These are phyloP conservation scores for Elsinoe australis DNA, from an alignment of 2,329 filamentous ascomycete genomes.

Conservation along the genomic window DNA sequence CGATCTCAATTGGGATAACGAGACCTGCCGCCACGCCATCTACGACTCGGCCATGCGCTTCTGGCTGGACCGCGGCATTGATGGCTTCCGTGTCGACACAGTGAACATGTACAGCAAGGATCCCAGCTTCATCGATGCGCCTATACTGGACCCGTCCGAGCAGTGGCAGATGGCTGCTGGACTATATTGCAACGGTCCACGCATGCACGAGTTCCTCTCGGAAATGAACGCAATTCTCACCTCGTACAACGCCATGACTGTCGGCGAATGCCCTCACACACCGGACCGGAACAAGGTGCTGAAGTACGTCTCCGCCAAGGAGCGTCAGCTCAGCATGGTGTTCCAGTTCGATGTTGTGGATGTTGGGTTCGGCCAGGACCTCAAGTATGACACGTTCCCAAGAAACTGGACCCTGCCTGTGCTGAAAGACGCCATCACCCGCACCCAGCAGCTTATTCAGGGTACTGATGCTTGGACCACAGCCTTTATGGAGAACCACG, in stretches of 20 bases:
- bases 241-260: conserved; percentile 45
- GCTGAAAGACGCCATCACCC: conserved; percentile 25
- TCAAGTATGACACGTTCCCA: conserved; percentile 23
- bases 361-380: conserved; percentile 31
- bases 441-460: conserved; percentile 42
- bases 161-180: conserved; percentile 21
- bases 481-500: conserved; percentile 59
- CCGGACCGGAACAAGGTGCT: conserved; percentile 45
- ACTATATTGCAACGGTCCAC: conserved; percentile 31
- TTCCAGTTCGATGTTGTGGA: conserved; percentile 62
- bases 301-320: conserved; percentile 44
- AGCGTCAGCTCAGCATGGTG: conserved; percentile 61
- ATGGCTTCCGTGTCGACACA: conserved; percentile 34
- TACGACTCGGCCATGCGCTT: conserved; percentile 54
- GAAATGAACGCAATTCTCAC: conserved; percentile 41
- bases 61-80: conserved; percentile 65
- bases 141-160: conserved; percentile 19
- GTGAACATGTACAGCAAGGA: conserved; percentile 27
- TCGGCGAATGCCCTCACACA: conserved; percentile 46
- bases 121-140: conserved; percentile 23
- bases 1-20: conserved; percentile 77
- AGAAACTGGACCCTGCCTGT: conserved; percentile 26
- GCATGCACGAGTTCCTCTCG: conserved; percentile 41
- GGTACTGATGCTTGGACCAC: conserved; percentile 57
- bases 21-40: conserved; percentile 59